Evolutionary conservation across 768 basidiomycete genomes (phyloP), one percentile per base, ranked within the genome.

Genomic region (Trametes villosa): DNA sequence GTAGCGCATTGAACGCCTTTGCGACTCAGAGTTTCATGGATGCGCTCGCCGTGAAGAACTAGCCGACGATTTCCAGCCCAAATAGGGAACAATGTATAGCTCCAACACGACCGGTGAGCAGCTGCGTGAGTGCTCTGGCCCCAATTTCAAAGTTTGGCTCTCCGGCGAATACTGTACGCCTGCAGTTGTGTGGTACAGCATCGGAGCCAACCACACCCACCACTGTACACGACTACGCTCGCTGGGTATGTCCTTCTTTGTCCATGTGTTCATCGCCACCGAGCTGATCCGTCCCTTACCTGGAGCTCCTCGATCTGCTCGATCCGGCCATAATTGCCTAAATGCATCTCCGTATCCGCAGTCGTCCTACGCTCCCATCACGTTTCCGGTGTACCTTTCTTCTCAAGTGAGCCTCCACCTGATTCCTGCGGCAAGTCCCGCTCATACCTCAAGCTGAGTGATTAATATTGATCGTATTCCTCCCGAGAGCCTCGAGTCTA

Each of bases 261-360:
- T n/a, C 17, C 44, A 36, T 34, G n/a, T n/a, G 31, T 44, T 46
- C 54, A 55, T 38, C 44, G 54, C 54, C 54, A 55, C 54, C 54
- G 22, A 26, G 30, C 42, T 55, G 54, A 55, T 55, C 54, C 44
- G 54, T 17, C 13, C 12, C n/a, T 9, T 13, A 11, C 9, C 31
- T 27, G 34, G 33, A 34, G 8, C 33, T 18, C 4, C 20, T 42
- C 26, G 44, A 17, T 17, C 27, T 45, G 41, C 42, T 36, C 41
- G 22, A 26, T 47, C 31, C 44, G 54, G 44, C 31, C 33, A 46
- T 13, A 40, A 55, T 55, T 46, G 33, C 44, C 45, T 55, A 24
- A 18, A 51, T 38, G 33, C 22, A 20, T 22, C 31, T 26, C 33
- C 24, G 12, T 27, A 6, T 29, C 41, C 53, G 53, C 53, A 54